A percentile compares a stretch with the other conserved stretches of the same genome.
Evolutionary conservation across 2,329 filamentous ascomycete genomes (phyloP).

Genomic region (Fusarium sterilihyphosum): DNA sequence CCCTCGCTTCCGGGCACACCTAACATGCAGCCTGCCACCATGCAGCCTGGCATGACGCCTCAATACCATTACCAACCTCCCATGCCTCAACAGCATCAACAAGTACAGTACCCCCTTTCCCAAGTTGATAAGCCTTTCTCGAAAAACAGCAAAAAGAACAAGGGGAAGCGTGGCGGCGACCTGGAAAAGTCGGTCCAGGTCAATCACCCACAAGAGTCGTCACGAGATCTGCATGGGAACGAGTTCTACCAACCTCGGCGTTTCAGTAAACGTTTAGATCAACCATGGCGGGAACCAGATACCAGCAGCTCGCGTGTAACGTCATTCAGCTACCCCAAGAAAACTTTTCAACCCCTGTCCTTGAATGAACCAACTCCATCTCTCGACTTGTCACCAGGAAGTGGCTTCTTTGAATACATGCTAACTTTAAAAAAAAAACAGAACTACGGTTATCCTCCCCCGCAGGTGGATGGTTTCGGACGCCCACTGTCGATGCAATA

Average conservation of each 20-base stretch:
- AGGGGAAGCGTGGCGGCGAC: constrained; percentile 55
- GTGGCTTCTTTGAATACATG: constrained; percentile 75
- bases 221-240: constrained; percentile 47
- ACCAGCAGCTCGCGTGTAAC: constrained; percentile 32
- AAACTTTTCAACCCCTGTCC: constrained; percentile 14
- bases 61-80: constrained; percentile 70
- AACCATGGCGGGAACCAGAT: constrained; percentile 45
- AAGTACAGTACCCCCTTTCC: constrained; percentile 64
- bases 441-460: constrained; percentile 66
- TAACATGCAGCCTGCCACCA: constrained; percentile 70
- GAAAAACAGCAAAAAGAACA: constrained; percentile 58
- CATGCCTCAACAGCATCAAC: constrained; percentile 69
- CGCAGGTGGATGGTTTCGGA: constrained; percentile 51
- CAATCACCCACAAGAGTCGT: constrained; percentile 51
- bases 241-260: constrained; percentile 54
- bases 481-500: constrained; percentile 54
- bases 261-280: constrained; percentile 58
- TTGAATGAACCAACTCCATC: constrained; percentile 39
- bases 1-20: constrained; percentile 75
- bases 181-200: constrained; percentile 57
- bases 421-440: constrained; percentile 77
- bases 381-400: constrained; percentile 74
- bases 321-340: constrained; percentile 32
- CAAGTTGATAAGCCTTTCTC: constrained; percentile 48
- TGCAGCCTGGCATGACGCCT: constrained; percentile 66